phyloP scores from a whole-genome alignment of 768 basidiomycete genomes.

The Lactifluus pinguis region DNA sequence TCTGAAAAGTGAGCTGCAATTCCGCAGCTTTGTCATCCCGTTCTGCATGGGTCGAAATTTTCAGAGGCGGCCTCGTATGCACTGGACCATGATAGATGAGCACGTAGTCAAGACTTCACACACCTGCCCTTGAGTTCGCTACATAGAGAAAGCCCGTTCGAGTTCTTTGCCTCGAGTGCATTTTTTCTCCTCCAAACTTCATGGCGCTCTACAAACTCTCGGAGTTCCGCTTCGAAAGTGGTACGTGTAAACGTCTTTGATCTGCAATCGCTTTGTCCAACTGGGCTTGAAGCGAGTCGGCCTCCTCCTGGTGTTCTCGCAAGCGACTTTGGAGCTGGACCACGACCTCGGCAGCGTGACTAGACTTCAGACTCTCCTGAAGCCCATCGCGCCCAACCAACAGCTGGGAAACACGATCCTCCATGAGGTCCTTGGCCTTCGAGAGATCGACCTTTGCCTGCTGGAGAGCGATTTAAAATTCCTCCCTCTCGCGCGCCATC shows the following conservation, averaged over 20 bases:
- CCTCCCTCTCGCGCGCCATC: constrained; percentile 2
- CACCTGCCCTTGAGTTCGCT: constrained; percentile 52
- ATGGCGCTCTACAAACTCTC: constrained; percentile 3
- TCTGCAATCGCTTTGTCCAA: constrained; percentile 11
- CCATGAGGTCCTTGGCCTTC: not conserved
- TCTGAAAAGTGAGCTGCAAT: constrained; percentile 54
- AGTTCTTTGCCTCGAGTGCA: constrained; percentile 45
- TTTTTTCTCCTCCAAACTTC: constrained; percentile 42
- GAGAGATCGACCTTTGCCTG: constrained; percentile 1
- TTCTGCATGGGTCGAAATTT: constrained; percentile 34
- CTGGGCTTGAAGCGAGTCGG: constrained; percentile 4
- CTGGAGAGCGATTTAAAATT: constrained; percentile 6
- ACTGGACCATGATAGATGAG: constrained; percentile 29
- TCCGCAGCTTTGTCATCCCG: constrained; percentile 49
- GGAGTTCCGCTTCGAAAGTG: constrained; percentile 19
- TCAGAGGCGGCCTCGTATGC: constrained; percentile 33
- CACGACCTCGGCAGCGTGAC: constrained; percentile 16
- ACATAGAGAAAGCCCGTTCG: constrained; percentile 48
- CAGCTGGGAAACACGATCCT: constrained; percentile 3
- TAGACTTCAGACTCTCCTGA: constrained; percentile 20
- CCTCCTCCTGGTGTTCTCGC: constrained; percentile 5
- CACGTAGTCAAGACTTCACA: constrained; percentile 15
- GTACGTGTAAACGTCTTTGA: not conserved
- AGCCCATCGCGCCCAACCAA: constrained; percentile 27
- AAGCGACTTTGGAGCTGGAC: constrained; percentile 14